Conservation (phyloP, 192 early-diverging fungal species). For the Lobulomyces angularis region DNA sequence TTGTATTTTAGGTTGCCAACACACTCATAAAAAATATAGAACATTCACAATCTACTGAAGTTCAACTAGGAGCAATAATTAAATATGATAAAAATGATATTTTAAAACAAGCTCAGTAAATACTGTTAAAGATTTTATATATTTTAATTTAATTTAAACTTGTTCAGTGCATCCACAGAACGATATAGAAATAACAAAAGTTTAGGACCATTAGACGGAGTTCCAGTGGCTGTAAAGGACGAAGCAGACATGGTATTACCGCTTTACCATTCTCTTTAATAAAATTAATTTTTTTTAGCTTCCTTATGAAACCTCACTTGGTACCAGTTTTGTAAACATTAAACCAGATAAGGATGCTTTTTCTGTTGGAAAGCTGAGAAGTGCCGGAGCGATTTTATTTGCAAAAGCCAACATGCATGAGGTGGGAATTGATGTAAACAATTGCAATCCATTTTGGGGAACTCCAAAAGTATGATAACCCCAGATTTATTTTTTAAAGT, state of each 20-base stretch:
- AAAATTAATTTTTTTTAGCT: not conserved
- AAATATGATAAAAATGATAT: constrained; percentile 19
- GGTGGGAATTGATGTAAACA: constrained; percentile 51
- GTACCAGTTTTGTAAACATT: constrained; percentile 48
- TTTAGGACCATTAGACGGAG: constrained; percentile 56
- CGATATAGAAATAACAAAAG: constrained; percentile 34
- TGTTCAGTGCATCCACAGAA: constrained; percentile 24
- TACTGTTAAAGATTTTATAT: not conserved
- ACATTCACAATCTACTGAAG: too few species aligned
- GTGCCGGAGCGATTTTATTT: constrained; percentile 49
- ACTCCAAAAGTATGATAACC: constrained; percentile 22
- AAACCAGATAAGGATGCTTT: constrained; percentile 34
- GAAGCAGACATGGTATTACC: constrained; percentile 47
- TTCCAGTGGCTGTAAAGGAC: constrained; percentile 63
- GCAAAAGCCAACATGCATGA: constrained; percentile 68
- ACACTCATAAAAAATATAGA: too few species aligned
- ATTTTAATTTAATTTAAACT: not conserved
- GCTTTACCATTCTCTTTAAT: constrained; percentile 12
- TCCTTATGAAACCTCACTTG: constrained; percentile 29
- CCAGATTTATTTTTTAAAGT: not conserved
- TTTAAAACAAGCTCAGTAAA: constrained; percentile 30
- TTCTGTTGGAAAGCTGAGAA: constrained; percentile 32
- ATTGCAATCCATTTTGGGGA: constrained; percentile 42
- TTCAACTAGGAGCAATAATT: constrained; percentile 6
- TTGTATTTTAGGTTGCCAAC: too few species aligned